phyloP scores from a whole-genome alignment of 305 asterid genomes.

The Fraxinus paxiana region DNA sequence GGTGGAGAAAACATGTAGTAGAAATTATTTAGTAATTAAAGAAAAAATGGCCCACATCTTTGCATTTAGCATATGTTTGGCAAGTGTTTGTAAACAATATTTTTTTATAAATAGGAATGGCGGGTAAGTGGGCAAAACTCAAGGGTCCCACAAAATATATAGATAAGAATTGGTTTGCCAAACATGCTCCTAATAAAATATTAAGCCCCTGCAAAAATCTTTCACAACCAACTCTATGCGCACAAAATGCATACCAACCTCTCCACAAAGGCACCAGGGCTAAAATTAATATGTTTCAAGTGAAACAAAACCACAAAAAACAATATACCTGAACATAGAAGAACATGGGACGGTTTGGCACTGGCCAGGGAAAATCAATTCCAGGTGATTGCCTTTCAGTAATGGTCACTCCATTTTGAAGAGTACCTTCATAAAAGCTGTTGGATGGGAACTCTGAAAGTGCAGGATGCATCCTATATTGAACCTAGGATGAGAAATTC shows the following conservation, averaged over 20 bases:
- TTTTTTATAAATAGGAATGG: background rate
- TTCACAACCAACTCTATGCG: slow-evolving; percentile 3
- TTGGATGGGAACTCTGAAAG: slow-evolving; percentile 97
- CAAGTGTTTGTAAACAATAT: background rate
- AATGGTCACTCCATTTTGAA: slow-evolving; percentile 95
- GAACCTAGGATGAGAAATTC: slow-evolving; percentile 58
- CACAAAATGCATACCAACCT: slow-evolving; percentile 2
- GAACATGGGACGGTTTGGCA: slow-evolving; percentile 98
- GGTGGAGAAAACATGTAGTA: background rate
- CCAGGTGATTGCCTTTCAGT: slow-evolving; percentile 93
- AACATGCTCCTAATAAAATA: background rate
- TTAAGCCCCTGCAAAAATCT: background rate
- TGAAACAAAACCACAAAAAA: slow-evolving; percentile 14
- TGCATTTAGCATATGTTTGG: background rate
- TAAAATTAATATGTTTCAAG: background rate
- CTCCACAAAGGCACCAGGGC: slow-evolving; percentile 8
- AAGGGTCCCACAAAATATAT: background rate
- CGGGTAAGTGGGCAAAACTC: background rate
- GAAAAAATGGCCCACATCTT: background rate
- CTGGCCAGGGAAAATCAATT: slow-evolving; percentile 99
- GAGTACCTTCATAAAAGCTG: slow-evolving; percentile 99
- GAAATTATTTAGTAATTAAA: background rate
- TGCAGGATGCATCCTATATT: slow-evolving; percentile 99
- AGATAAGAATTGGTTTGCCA: background rate
- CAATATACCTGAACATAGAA: slow-evolving; percentile 90